These are phyloP conservation scores for Axilococcus clingmanii DNA, from an alignment of 139 green algal species.

Conservation along the genomic window DNA sequence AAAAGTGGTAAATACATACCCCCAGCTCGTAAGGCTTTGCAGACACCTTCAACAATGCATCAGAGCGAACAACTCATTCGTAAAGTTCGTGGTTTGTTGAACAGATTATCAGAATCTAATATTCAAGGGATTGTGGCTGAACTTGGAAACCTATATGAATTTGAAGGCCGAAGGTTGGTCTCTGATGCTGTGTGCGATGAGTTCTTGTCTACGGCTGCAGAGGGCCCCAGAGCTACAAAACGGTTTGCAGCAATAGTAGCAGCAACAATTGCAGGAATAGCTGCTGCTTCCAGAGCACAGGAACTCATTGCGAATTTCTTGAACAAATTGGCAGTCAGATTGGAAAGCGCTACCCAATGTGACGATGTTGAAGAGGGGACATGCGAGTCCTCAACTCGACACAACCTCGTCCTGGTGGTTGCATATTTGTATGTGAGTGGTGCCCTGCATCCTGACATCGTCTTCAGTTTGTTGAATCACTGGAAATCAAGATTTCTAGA, in stretches of 20 bases:
- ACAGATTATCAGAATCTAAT: constrained; percentile 64
- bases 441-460: constrained; percentile 35
- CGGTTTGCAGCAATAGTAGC: constrained; percentile 61
- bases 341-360: constrained; percentile 15
- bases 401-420: constrained; percentile 52
- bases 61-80: constrained; percentile 24
- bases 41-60: constrained; percentile 1
- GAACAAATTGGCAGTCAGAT: constrained; percentile 18
- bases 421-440: constrained; percentile 42
- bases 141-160: constrained; percentile 42
- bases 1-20: constrained; percentile 41
- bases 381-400: constrained; percentile 27
- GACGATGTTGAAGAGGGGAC: neutral
- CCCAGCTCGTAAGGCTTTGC: constrained; percentile 28
- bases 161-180: constrained; percentile 36
- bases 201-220: constrained; percentile 48
- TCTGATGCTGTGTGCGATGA: constrained; percentile 36
- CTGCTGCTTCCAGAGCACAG: constrained; percentile 21
- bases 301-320: constrained; percentile 53
- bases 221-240: constrained; percentile 60
- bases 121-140: constrained; percentile 46
- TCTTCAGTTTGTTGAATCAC: constrained; percentile 37
- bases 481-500: constrained; percentile 43
- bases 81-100: constrained; percentile 60
- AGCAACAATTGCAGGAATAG: constrained; percentile 50